Conservation (phyloP, 1,284 basidiomycete species). For the Rhodotorula sp. region DNA sequence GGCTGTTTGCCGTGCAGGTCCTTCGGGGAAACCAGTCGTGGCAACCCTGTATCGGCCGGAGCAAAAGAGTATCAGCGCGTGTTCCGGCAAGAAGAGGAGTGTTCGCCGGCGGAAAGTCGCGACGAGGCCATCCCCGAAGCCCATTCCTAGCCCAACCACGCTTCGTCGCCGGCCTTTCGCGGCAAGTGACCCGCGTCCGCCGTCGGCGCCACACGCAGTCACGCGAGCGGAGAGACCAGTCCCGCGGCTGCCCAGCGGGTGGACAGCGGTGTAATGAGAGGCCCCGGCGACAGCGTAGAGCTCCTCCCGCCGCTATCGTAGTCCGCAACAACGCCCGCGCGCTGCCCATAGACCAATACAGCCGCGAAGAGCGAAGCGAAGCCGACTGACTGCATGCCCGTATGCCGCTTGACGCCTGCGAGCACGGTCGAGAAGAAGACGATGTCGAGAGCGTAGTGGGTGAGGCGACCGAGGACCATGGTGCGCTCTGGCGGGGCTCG, state of each 20-base stretch:
- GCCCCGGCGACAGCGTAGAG: background rate
- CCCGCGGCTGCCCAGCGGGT: background rate
- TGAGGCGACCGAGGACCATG: constrained; percentile 76
- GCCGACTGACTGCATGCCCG: constrained; percentile 78
- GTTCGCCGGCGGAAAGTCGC: background rate
- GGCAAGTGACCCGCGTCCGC: no score
- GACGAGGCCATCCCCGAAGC: background rate
- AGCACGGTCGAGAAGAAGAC: constrained; percentile 83
- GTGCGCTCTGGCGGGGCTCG: background rate
- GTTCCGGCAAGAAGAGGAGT: background rate
- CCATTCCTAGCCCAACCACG: no score
- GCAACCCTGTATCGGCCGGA: constrained; percentile 28
- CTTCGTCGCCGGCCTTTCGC: no score
- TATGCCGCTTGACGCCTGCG: constrained; percentile 87
- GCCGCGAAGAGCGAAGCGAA: background rate
- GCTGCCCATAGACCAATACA: background rate
- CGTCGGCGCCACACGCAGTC: background rate
- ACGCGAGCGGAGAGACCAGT: background rate
- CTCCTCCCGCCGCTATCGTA: background rate
- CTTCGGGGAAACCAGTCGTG: constrained; percentile 43
- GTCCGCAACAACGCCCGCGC: background rate
- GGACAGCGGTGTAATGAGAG: background rate
- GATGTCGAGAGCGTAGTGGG: constrained; percentile 83
- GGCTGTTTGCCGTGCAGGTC: constrained; percentile 58
- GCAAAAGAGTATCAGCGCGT: background rate